These are phyloP conservation scores for Inonotus obliquus DNA, from an alignment of 1,284 basidiomycete genomes.

Conservation along the genomic window DNA sequence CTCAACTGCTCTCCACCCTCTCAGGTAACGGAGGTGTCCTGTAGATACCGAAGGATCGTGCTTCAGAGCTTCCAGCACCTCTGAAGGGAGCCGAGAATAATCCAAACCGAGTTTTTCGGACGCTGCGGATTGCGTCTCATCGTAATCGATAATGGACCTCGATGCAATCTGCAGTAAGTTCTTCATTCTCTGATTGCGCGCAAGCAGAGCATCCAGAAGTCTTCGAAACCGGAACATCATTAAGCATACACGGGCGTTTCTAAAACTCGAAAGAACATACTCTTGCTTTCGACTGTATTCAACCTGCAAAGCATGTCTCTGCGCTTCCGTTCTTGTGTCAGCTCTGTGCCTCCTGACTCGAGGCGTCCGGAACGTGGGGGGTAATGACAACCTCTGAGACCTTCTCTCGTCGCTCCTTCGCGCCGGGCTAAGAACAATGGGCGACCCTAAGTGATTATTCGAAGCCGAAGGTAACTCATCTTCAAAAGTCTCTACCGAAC, in stretches of 20 bases:
- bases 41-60: conserved; percentile 73
- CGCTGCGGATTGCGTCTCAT: conserved; percentile 48
- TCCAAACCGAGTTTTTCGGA: conserved; percentile 43
- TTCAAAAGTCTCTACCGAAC: conserved; percentile 4
- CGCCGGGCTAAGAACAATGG: not conserved
- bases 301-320: conserved; percentile 16
- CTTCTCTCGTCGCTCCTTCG: conserved; percentile 2
- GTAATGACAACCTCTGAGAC: conserved; percentile 4
- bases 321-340: conserved; percentile 7
- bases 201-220: conserved; percentile 48
- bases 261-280: conserved; percentile 36
- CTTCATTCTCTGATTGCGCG: conserved; percentile 60
- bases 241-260: conserved; percentile 11
- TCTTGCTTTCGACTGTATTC: conserved; percentile 58
- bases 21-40: conserved; percentile 48
- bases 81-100: conserved; percentile 48
- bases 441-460: not conserved
- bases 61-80: conserved; percentile 64
- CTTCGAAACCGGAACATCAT: conserved; percentile 30
- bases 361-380: conserved; percentile 7
- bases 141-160: conserved; percentile 55
- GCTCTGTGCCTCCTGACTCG: not conserved
- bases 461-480: not conserved
- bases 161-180: conserved; percentile 62
- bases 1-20: conserved; percentile 65